These are phyloP conservation scores for Atkinsonella hypoxylon DNA, from an alignment of 2,329 filamentous ascomycete species.

Conservation along the genomic window DNA sequence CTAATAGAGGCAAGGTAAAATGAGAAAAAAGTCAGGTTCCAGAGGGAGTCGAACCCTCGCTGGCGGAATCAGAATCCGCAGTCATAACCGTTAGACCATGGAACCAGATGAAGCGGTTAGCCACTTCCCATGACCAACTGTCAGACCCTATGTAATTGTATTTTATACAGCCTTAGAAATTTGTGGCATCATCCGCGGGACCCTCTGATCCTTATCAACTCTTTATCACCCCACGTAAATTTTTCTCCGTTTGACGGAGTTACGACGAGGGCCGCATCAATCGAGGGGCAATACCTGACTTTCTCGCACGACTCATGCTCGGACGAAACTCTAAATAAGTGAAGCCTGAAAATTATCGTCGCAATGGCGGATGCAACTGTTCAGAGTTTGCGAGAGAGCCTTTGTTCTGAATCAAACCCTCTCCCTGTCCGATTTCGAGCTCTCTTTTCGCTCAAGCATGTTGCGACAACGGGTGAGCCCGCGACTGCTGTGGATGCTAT, in stretches of 20 bases:
- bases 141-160: not conserved
- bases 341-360: not conserved
- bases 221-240: slow-evolving; percentile 22
- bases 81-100: slow-evolving; percentile 27
- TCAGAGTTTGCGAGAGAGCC: slow-evolving; percentile 55
- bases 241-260: slow-evolving; percentile 16
- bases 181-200: not conserved
- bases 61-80: slow-evolving; percentile 26
- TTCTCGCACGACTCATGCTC: not conserved
- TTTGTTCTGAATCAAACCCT: slow-evolving; percentile 68
- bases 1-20: rapidly evolving
- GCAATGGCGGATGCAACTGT: slow-evolving; percentile 34
- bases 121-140: slow-evolving; percentile 15
- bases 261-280: not conserved
- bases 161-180: not conserved
- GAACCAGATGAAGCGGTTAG: slow-evolving; percentile 17
- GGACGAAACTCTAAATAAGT: not conserved
- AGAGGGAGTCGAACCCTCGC: slow-evolving; percentile 25
- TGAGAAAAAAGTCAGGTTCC: slow-evolving; percentile 18
- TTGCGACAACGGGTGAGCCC: slow-evolving; percentile 59
- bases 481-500: slow-evolving; percentile 44
- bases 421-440: slow-evolving; percentile 88
- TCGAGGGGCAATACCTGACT: not conserved
- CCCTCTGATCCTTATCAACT: slow-evolving; percentile 4
- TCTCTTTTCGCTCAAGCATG: slow-evolving; percentile 92